These are phyloP conservation scores for Rhynchospora pubera DNA, from an alignment of 176 grass and related monocot species.

Conservation along the genomic window DNA sequence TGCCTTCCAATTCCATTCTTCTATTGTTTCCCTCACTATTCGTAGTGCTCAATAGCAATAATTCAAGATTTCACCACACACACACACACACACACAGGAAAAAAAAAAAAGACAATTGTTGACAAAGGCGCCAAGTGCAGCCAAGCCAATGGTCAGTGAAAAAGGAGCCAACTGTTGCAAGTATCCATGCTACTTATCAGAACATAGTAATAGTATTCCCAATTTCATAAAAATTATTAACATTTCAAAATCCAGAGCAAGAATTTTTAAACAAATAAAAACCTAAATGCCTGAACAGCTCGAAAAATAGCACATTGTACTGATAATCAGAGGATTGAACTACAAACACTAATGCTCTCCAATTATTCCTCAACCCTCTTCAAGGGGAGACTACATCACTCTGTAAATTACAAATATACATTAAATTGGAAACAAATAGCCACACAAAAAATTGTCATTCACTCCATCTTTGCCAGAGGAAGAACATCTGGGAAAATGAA, in stretches of 20 bases:
- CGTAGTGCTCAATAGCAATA: too few species aligned
- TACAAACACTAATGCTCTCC: conserved; percentile 1
- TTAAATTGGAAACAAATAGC: background rate
- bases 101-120: too few species aligned
- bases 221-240: background rate
- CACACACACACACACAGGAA: too few species aligned
- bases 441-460: background rate
- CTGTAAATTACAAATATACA: background rate
- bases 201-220: too few species aligned
- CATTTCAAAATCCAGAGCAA: background rate
- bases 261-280: background rate
- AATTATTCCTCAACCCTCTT: conserved; percentile 1
- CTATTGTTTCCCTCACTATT: too few species aligned
- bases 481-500: background rate
- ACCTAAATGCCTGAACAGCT: background rate
- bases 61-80: too few species aligned
- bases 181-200: too few species aligned
- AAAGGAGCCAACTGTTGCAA: too few species aligned
- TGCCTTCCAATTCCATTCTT: too few species aligned
- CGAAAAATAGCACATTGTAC: background rate
- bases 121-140: too few species aligned
- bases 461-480: background rate
- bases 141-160: too few species aligned
- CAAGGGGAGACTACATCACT: background rate
- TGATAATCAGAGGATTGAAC: background rate